Evolutionary conservation across 2,329 filamentous ascomycete species (phyloP).

Genomic region (Parascedosporium putredinis): DNA sequence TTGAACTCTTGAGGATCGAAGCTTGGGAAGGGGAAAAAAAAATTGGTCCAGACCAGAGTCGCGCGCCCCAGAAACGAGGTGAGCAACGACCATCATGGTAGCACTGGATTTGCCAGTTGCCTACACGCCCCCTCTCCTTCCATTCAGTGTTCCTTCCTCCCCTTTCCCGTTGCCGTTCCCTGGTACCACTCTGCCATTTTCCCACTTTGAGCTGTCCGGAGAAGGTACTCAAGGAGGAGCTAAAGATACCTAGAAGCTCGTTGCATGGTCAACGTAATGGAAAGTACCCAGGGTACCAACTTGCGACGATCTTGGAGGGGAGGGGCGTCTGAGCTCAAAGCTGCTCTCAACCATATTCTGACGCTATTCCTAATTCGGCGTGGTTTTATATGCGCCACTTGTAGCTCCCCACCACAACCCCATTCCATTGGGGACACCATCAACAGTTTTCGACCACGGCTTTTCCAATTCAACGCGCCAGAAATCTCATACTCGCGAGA

Average conservation of each 20-base stretch:
- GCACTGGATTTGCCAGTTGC: background rate
- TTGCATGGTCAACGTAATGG: too few species aligned
- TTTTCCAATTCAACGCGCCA: background rate
- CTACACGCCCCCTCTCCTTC: background rate
- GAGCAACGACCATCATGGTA: background rate
- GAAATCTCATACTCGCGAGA: background rate
- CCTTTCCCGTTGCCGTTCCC: background rate
- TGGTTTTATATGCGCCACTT: slow-evolving; percentile 6
- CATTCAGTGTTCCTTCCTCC: background rate
- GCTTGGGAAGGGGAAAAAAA: background rate
- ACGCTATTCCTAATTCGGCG: slow-evolving; percentile 20
- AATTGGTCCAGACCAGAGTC: slow-evolving; percentile 8
- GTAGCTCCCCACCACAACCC: slow-evolving; percentile 6
- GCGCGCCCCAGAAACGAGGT: background rate
- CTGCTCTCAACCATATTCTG: slow-evolving; percentile 30
- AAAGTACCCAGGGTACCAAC: too few species aligned
- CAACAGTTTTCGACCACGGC: slow-evolving; percentile 6
- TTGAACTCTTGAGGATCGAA: slow-evolving; percentile 6
- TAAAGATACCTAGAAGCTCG: too few species aligned
- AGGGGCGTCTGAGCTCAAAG: background rate
- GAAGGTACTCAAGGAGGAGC: too few species aligned
- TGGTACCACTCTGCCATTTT: background rate
- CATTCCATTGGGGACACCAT: slow-evolving; percentile 10
- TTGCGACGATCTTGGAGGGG: too few species aligned
- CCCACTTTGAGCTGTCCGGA: background rate